These are phyloP conservation scores for Neoboletus magnificus DNA, from an alignment of 768 basidiomycete genomes.

Conservation along the genomic window DNA sequence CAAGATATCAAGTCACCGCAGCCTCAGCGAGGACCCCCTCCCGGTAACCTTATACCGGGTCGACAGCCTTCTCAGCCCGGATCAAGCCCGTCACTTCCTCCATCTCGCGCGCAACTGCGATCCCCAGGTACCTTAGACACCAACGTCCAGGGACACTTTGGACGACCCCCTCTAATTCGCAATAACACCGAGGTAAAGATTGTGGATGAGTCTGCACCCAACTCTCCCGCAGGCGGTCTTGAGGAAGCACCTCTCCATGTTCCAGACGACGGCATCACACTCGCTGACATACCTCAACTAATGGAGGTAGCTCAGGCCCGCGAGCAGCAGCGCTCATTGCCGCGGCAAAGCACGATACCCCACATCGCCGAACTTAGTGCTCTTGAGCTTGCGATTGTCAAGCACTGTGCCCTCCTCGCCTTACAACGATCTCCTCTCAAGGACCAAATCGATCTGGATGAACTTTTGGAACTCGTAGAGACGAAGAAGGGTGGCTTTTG, in stretches of 20 bases:
- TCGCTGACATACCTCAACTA: constrained; percentile 91
- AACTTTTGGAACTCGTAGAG: constrained; percentile 90
- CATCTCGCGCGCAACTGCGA: constrained; percentile 38
- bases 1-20: constrained; percentile 40
- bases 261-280: constrained; percentile 81
- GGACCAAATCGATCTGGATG: constrained; percentile 87
- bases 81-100: constrained; percentile 31
- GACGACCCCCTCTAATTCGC: constrained; percentile 68
- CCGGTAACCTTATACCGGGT: constrained; percentile 35
- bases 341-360: constrained; percentile 72
- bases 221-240: constrained; percentile 57
- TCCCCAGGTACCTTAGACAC: constrained; percentile 38
- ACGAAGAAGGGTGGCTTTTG: constrained; percentile 92
- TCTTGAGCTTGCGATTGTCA: constrained; percentile 86
- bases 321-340: constrained; percentile 81
- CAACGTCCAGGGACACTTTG: constrained; percentile 39
- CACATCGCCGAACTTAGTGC: constrained; percentile 81
- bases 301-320: constrained; percentile 90
- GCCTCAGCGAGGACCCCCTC: constrained; percentile 37
- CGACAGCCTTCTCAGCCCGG: constrained; percentile 35
- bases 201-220: constrained; percentile 75
- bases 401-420: constrained; percentile 83
- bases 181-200: constrained; percentile 88
- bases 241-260: constrained; percentile 39
- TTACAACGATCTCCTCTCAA: constrained; percentile 74